A percentile compares a stretch with the other conserved stretches of the same genome.
Evolutionary conservation across 1,284 basidiomycete species (phyloP).

Genomic region (Puccinia triticina): DNA sequence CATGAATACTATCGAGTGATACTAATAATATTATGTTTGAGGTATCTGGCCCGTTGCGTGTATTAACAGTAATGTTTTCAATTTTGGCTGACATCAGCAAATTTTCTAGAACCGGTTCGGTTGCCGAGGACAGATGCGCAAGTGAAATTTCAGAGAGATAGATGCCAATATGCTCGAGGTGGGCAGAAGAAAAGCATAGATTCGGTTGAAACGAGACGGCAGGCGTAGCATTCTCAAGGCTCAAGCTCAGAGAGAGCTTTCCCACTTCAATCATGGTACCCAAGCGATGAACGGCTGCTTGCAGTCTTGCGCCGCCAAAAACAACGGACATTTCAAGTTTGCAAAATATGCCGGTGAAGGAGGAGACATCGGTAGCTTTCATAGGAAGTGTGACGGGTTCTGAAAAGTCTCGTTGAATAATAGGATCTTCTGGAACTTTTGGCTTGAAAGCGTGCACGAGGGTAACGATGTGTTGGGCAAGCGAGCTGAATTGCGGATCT

Average conservation of each 20-base stretch:
- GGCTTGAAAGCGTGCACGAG: slow-evolving; percentile 28
- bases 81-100: slow-evolving; percentile 25
- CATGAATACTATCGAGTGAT: slow-evolving; percentile 13
- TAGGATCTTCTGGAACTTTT: not conserved
- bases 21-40: slow-evolving; percentile 1
- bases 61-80: slow-evolving; percentile 16
- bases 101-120: slow-evolving; percentile 16
- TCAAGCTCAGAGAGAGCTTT: slow-evolving; percentile 11
- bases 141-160: slow-evolving; percentile 28
- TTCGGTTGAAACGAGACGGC: not conserved
- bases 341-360: slow-evolving; percentile 21
- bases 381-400: not conserved
- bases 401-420: not conserved
- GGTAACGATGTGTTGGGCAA: slow-evolving; percentile 24
- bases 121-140: not conserved
- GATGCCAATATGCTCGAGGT: slow-evolving; percentile 18
- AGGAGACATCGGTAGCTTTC: not conserved
- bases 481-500: slow-evolving; percentile 35
- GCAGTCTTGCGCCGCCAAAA: slow-evolving; percentile 31
- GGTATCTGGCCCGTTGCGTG: slow-evolving; percentile 7
- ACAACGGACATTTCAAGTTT: slow-evolving; percentile 10
- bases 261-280: slow-evolving; percentile 26
- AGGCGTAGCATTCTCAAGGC: not conserved
- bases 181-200: slow-evolving; percentile 3
- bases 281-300: slow-evolving; percentile 27